Percentiles rank a stretch among this genome's conserved stretches.
phyloP scores from a whole-genome alignment of 345 rosid genomes.

The Abelmoschus esculentus region DNA sequence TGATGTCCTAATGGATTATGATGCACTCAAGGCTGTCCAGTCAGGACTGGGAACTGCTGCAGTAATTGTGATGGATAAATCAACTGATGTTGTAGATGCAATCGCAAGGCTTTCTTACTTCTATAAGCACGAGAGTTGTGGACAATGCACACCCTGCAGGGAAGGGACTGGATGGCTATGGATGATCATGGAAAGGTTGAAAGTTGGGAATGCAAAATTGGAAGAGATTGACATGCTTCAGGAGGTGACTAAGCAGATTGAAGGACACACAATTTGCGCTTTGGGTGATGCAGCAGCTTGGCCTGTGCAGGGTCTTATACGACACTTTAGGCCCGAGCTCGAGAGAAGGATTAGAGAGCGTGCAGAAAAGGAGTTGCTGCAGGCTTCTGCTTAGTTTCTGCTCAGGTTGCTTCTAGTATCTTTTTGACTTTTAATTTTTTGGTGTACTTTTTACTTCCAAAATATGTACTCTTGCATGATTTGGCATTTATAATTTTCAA shows the following conservation, averaged over 20 bases:
- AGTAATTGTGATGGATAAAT: conserved; percentile 96
- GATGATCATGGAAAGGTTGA: conserved; percentile 98
- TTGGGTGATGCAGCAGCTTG: conserved; percentile 99
- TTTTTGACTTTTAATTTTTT: neutral
- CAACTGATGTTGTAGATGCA: conserved; percentile 97
- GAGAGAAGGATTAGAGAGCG: conserved; percentile 90
- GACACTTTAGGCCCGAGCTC: conserved; percentile 97
- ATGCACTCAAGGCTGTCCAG: conserved; percentile 93
- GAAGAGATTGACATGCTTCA: conserved; percentile 48
- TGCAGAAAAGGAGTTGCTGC: conserved; percentile 83
- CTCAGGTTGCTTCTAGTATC: conserved; percentile 6
- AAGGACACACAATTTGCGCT: conserved; percentile 98
- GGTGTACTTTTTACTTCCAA: neutral
- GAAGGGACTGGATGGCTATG: conserved; percentile 98
- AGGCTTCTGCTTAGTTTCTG: conserved; percentile 64
- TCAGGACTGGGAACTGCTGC: conserved; percentile 96
- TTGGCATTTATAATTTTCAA: neutral
- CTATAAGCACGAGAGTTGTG: conserved; percentile 98
- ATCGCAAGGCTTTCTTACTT: conserved; percentile 94
- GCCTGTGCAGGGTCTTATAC: conserved; percentile 96
- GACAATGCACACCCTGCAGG: conserved; percentile 97
- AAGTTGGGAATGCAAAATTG: conserved; percentile 80
- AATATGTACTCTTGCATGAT: neutral
- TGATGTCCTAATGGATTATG: conserved; percentile 93
- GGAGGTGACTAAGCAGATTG: conserved; percentile 95